A percentile compares a stretch with the other conserved stretches of the same genome.
Conservation (phyloP, 2,329 filamentous ascomycete genomes). For the Aspergillus flavus region DNA sequence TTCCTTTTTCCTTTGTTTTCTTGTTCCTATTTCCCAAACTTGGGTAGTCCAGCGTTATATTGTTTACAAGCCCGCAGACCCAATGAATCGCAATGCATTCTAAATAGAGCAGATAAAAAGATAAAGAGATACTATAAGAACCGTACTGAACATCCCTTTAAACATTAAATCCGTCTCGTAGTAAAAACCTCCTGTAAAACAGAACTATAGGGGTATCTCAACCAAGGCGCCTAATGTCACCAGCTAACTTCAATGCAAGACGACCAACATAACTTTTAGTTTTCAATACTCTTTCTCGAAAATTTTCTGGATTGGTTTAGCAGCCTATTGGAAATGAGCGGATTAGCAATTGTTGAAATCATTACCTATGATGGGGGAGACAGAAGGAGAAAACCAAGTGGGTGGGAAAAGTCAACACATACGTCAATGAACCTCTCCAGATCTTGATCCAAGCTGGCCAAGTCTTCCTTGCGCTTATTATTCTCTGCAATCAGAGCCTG, state of each 20-base stretch:
- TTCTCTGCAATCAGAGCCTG: slow-evolving; percentile 73
- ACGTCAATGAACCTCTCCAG: slow-evolving; percentile 93
- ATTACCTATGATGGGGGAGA: neutral
- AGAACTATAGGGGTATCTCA: slow-evolving; percentile 30
- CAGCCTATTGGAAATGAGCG: slow-evolving; percentile 58
- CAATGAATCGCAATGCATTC: neutral
- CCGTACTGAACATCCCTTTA: neutral
- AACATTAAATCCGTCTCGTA: slow-evolving; percentile 1
- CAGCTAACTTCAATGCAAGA: slow-evolving; percentile 15
- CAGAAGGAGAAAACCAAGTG: neutral
- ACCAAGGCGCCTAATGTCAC: slow-evolving; percentile 21
- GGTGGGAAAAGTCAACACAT: slow-evolving; percentile 36
- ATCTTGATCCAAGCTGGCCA: slow-evolving; percentile 88
- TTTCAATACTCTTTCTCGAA: slow-evolving; percentile 71
- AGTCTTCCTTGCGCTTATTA: slow-evolving; percentile 89
- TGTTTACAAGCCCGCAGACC: neutral
- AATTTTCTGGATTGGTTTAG: slow-evolving; percentile 82
- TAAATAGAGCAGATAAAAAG: neutral
- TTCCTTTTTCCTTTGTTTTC: neutral
- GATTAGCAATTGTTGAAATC: slow-evolving; percentile 20
- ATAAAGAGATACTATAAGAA: neutral
- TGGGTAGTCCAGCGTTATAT: neutral
- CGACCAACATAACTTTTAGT: neutral
- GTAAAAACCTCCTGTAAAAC: neutral
- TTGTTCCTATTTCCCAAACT: neutral